A percentile compares a stretch with the other conserved stretches of the same genome.
Evolutionary conservation across 495 filamentous ascomycete genomes (phyloP).

Genomic region (Parmelia sp.): DNA sequence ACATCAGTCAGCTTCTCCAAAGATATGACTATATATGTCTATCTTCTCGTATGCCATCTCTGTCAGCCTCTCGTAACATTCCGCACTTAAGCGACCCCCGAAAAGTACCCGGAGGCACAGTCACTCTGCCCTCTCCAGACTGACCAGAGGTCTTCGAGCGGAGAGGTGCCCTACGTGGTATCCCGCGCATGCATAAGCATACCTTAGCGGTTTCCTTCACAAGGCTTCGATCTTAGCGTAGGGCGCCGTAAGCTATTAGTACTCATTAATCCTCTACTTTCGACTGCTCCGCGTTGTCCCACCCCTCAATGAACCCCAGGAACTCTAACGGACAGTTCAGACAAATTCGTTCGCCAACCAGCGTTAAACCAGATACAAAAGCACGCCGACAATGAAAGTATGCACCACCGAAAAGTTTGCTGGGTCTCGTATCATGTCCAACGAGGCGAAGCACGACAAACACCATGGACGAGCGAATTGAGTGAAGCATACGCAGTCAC

Average conservation of each 20-base stretch:
- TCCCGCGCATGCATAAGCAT: conserved; percentile 15
- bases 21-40: neutral
- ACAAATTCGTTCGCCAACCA: neutral
- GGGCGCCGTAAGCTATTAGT: neutral
- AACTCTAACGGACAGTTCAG: neutral
- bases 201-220: conserved; percentile 7
- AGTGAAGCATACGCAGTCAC: neutral
- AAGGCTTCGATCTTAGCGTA: conserved; percentile 7
- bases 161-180: conserved; percentile 1
- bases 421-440: neutral
- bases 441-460: neutral
- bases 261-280: neutral
- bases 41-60: neutral
- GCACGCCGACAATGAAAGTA: neutral
- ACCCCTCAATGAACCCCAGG: neutral
- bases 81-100: neutral
- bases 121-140: conserved; percentile 1
- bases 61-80: neutral
- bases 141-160: neutral
- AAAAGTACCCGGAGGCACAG: conserved; percentile 10
- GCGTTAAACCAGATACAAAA: neutral
- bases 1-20: conserved; percentile 10
- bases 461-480: neutral
- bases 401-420: neutral
- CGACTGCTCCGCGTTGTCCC: neutral